These are phyloP conservation scores for Jackrogersella minutella DNA, from an alignment of 495 filamentous ascomycete genomes.

Conservation along the genomic window DNA sequence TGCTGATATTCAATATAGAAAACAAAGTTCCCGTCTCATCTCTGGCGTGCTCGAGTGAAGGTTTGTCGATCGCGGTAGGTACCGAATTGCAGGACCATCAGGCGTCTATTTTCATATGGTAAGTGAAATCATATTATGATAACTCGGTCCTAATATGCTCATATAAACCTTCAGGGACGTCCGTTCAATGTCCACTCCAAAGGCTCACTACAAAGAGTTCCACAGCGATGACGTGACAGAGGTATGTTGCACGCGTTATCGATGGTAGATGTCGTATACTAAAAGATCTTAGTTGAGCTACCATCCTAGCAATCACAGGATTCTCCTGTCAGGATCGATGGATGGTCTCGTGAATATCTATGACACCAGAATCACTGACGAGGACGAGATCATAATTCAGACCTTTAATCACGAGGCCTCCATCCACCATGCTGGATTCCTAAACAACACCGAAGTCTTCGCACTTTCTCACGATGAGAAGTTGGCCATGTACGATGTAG, in stretches of 20 bases:
- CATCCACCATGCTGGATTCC: slow-evolving; percentile 84
- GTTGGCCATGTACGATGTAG: slow-evolving; percentile 75
- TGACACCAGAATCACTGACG: slow-evolving; percentile 75
- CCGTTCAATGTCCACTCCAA: slow-evolving; percentile 61
- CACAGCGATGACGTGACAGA: slow-evolving; percentile 94
- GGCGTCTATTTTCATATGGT: slow-evolving; percentile 80
- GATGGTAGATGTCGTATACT: not conserved
- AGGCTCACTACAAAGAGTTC: slow-evolving; percentile 77
- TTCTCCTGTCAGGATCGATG: slow-evolving; percentile 87
- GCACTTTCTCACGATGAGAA: slow-evolving; percentile 82
- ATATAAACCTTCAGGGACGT: slow-evolving; percentile 65
- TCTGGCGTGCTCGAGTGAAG: slow-evolving; percentile 65
- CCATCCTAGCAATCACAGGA: slow-evolving; percentile 67
- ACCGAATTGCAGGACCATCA: slow-evolving; percentile 79
- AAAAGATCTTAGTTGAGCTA: slow-evolving; percentile 66
- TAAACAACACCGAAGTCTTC: slow-evolving; percentile 72
- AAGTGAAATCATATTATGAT: slow-evolving; percentile 25
- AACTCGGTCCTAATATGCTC: slow-evolving; percentile 9
- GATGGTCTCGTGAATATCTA: slow-evolving; percentile 90
- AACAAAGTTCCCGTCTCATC: slow-evolving; percentile 68
- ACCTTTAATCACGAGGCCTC: slow-evolving; percentile 87
- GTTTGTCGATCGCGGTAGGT: slow-evolving; percentile 73
- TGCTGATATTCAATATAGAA: slow-evolving; percentile 45
- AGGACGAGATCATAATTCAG: slow-evolving; percentile 85
- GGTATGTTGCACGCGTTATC: slow-evolving; percentile 48